A percentile compares a stretch with the other conserved stretches of the same genome.
Conservation (phyloP, 768 basidiomycete species). For the Leccinum longicurvipes region DNA sequence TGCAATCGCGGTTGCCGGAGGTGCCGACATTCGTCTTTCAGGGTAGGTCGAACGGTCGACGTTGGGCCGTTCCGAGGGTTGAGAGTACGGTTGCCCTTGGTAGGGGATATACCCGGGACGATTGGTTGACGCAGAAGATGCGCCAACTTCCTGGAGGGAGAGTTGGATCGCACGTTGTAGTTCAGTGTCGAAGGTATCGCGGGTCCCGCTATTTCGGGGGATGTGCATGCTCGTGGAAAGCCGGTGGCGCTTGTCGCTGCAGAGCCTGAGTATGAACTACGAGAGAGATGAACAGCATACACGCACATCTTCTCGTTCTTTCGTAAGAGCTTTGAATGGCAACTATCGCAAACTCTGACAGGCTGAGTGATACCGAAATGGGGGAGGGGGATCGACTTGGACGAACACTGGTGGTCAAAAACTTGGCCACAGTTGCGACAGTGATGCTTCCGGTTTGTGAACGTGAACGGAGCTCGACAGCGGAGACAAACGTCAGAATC, state of each 20-base stretch:
- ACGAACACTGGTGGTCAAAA: slow-evolving; percentile 92
- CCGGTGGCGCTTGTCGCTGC: slow-evolving; percentile 48
- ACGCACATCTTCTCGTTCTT: slow-evolving; percentile 58
- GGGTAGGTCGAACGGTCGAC: slow-evolving; percentile 56
- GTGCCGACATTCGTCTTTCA: slow-evolving; percentile 16
- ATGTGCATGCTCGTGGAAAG: slow-evolving; percentile 54
- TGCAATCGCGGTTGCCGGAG: slow-evolving; percentile 22
- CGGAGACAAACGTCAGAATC: slow-evolving; percentile 94
- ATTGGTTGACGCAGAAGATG: slow-evolving; percentile 40
- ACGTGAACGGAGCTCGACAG: slow-evolving; percentile 86
- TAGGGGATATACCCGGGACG: slow-evolving; percentile 70
- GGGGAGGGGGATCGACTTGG: slow-evolving; percentile 78
- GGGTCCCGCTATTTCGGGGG: slow-evolving; percentile 52
- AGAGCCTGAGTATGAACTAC: neutral
- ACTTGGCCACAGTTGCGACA: slow-evolving; percentile 98
- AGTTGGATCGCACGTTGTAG: slow-evolving; percentile 91
- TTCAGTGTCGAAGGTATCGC: slow-evolving; percentile 77
- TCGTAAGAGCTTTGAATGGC: slow-evolving; percentile 72
- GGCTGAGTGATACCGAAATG: slow-evolving; percentile 91
- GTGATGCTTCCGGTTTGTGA: slow-evolving; percentile 97
- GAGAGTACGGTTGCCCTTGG: slow-evolving; percentile 42
- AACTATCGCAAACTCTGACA: slow-evolving; percentile 92
- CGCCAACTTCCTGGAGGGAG: slow-evolving; percentile 74
- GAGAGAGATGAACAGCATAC: neutral
- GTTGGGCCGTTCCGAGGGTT: slow-evolving; percentile 63